Percentiles rank a stretch among this genome's conserved stretches.
Conservation (phyloP, 1,284 basidiomycete genomes). For the Xanthoconium separans region DNA sequence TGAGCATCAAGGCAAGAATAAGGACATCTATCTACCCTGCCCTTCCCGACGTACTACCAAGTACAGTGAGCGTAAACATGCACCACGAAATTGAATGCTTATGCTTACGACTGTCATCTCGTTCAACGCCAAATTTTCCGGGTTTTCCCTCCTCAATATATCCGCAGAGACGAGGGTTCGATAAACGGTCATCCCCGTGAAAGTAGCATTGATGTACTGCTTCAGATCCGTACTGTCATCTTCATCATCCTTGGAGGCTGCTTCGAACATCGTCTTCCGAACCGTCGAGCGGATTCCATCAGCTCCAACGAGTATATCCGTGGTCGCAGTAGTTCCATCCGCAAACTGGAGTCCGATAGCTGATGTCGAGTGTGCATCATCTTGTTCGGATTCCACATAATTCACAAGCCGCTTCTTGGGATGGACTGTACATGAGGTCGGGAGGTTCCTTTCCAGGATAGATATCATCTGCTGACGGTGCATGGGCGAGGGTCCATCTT, state of each 20-base stretch:
- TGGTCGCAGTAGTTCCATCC: conserved; percentile 19
- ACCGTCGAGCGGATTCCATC: conserved; percentile 23
- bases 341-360: conserved; percentile 15
- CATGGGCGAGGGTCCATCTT: conserved; percentile 16
- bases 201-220: conserved; percentile 18
- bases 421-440: conserved; percentile 22
- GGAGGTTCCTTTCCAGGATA: conserved; percentile 19
- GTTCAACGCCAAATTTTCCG: conserved; percentile 7
- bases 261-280: conserved; percentile 22
- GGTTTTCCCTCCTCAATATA: conserved; percentile 7
- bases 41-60: conserved; percentile 14
- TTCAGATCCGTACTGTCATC: conserved; percentile 1
- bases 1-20: background rate
- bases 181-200: conserved; percentile 20
- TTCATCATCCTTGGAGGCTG: conserved; percentile 1
- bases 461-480: conserved; percentile 28
- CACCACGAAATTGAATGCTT: background rate
- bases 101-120: conserved; percentile 10
- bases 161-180: conserved; percentile 21
- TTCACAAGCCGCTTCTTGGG: conserved; percentile 18
- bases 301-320: conserved; percentile 21
- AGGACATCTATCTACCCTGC: conserved; percentile 10
- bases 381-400: conserved; percentile 11
- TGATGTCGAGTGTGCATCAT: background rate
- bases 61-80: background rate